Conservation (phyloP, 148 eudicot species). For the Cornus controversa region DNA sequence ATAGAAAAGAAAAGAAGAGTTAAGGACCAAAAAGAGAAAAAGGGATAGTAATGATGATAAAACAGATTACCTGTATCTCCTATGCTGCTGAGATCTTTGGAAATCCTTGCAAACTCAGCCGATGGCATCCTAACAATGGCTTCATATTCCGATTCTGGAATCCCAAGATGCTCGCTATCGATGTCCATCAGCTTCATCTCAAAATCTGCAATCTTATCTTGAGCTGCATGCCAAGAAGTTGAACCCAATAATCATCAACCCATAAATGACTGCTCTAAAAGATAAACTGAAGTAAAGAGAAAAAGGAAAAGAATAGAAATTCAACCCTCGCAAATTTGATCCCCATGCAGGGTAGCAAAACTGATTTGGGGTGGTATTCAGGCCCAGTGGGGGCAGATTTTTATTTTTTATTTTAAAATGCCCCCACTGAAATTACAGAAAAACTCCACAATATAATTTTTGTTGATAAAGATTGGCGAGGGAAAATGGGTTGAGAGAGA, state of each 20-base stretch:
- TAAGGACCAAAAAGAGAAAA: neutral
- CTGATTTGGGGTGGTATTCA: no score
- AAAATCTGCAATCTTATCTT: constrained; percentile 67
- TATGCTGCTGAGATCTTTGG: constrained; percentile 51
- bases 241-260: constrained; percentile 15
- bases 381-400: no score
- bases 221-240: constrained; percentile 36
- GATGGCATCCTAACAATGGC: constrained; percentile 69
- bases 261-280: neutral
- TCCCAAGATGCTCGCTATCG: constrained; percentile 69
- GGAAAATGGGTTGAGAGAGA: no score
- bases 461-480: no score
- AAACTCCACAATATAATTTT: no score
- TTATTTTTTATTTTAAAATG: no score
- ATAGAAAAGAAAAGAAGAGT: neutral
- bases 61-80: constrained; percentile 58
- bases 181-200: constrained; percentile 83
- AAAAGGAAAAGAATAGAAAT: neutral
- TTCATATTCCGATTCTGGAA: constrained; percentile 69
- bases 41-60: neutral
- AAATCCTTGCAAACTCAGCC: constrained; percentile 48
- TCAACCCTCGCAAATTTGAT: neutral
- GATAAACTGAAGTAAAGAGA: neutral
- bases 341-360: neutral
- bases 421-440: no score